These are phyloP conservation scores for Ogataea allantospora DNA, from an alignment of 805 yeast genomes.

Conservation along the genomic window DNA sequence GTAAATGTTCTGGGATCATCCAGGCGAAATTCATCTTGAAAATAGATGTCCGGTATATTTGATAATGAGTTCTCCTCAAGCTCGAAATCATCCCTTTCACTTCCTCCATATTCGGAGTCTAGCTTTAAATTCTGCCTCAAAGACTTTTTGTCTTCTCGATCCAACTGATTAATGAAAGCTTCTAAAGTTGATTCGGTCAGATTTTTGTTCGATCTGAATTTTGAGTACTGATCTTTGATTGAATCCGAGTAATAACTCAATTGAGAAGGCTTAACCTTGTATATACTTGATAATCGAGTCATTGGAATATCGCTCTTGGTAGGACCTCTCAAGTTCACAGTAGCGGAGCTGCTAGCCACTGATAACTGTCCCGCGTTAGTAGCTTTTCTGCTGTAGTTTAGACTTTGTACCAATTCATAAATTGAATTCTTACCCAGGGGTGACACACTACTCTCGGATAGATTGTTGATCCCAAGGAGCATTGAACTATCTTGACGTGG, in stretches of 20 bases:
- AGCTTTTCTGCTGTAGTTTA: conserved; percentile 39
- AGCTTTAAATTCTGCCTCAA: conserved; percentile 8
- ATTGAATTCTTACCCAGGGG: conserved; percentile 76
- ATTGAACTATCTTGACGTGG: conserved; percentile 18
- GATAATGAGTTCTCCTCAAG: conserved; percentile 33
- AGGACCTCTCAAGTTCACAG: conserved; percentile 58
- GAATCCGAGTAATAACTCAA: conserved; percentile 45
- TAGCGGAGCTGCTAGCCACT: conserved; percentile 37
- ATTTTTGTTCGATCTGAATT: conserved; percentile 42
- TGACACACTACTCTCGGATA: conserved; percentile 41
- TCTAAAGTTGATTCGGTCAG: conserved; percentile 44
- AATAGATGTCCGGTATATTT: conserved; percentile 68
- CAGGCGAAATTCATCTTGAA: conserved; percentile 65
- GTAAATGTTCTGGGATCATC: conserved; percentile 88
- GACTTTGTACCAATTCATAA: conserved; percentile 67
- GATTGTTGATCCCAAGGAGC: conserved; percentile 39
- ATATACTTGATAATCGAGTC: conserved; percentile 58
- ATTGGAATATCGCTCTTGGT: conserved; percentile 83
- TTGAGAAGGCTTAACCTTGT: conserved; percentile 41
- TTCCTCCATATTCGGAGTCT: conserved; percentile 10
- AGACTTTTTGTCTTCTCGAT: conserved; percentile 23
- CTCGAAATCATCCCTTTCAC: conserved; percentile 25
- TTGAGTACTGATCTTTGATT: conserved; percentile 44
- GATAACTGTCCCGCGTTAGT: conserved; percentile 31
- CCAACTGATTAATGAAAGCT: conserved; percentile 30